Conservation (phyloP, 805 yeast genomes). For the Ogataea allantospora region DNA sequence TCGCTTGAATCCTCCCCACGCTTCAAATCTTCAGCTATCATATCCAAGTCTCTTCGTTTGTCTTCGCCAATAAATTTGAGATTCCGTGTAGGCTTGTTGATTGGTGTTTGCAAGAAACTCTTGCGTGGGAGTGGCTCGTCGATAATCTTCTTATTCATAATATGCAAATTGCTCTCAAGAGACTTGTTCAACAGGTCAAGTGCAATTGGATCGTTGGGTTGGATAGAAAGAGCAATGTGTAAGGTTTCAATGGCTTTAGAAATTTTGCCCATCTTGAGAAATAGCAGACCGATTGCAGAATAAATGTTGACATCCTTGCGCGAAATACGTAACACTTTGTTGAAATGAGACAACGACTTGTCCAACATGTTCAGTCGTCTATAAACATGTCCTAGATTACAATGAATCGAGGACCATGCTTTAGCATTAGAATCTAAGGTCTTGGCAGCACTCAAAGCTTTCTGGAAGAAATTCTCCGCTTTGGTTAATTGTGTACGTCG, state of each 20-base stretch:
- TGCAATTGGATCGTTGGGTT: constrained; percentile 82
- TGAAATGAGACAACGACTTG: constrained; percentile 72
- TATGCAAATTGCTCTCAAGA: constrained; percentile 51
- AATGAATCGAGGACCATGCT: constrained; percentile 81
- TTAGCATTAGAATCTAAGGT: constrained; percentile 72
- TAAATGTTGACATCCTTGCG: constrained; percentile 68
- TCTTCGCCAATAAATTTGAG: constrained; percentile 30
- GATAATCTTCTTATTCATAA: constrained; percentile 21
- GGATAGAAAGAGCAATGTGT: constrained; percentile 76
- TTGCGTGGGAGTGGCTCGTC: constrained; percentile 22
- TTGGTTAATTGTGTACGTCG: constrained; percentile 64
- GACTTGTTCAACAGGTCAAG: constrained; percentile 80
- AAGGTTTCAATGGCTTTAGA: constrained; percentile 70
- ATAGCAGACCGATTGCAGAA: constrained; percentile 81
- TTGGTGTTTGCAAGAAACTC: constrained; percentile 20
- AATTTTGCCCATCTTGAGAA: constrained; percentile 64
- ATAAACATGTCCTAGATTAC: constrained; percentile 87
- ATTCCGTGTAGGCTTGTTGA: constrained; percentile 21
- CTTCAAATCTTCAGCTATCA: constrained; percentile 39
- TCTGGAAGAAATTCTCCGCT: constrained; percentile 69
- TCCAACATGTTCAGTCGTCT: constrained; percentile 60
- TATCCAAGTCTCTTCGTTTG: constrained; percentile 31
- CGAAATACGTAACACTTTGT: constrained; percentile 67
- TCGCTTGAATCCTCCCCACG: constrained; percentile 42
- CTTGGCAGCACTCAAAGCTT: constrained; percentile 69